These are phyloP conservation scores for Albizia julibrissin DNA, from an alignment of 306 rosid genomes.

Conservation along the genomic window DNA sequence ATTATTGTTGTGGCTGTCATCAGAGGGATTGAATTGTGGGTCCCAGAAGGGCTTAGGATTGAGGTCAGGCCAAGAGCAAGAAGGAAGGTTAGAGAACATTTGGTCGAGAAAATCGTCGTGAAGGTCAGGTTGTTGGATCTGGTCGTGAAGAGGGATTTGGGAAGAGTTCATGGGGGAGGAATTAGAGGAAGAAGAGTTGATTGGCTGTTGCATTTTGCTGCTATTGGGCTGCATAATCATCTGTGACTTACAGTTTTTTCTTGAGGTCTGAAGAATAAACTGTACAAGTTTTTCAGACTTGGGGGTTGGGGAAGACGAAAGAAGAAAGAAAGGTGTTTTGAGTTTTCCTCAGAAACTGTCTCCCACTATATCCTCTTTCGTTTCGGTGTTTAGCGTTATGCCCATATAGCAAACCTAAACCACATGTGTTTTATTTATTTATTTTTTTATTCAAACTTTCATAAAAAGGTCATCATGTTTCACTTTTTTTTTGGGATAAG, in stretches of 20 bases:
- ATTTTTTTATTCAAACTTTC: too few species aligned
- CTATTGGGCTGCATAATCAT: slow-evolving; percentile 60
- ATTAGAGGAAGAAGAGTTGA: slow-evolving; percentile 45
- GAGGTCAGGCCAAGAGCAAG: slow-evolving; percentile 68
- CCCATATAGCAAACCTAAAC: not conserved
- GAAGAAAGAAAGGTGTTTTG: not conserved
- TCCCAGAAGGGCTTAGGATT: slow-evolving; percentile 56
- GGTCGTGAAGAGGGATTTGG: slow-evolving; percentile 54
- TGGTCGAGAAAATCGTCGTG: slow-evolving; percentile 92
- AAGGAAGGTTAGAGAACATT: slow-evolving; percentile 72
- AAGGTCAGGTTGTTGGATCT: slow-evolving; percentile 38
- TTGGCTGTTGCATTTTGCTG: slow-evolving; percentile 69
- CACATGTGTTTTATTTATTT: not conserved
- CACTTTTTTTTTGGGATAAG: not conserved
- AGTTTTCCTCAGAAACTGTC: not conserved
- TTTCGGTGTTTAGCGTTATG: not conserved
- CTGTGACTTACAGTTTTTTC: not conserved
- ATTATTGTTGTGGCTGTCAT: slow-evolving; percentile 27
- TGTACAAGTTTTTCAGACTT: not conserved
- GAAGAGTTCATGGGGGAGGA: slow-evolving; percentile 46
- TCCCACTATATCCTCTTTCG: not conserved
- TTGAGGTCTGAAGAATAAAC: not conserved
- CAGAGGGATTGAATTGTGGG: slow-evolving; percentile 20
- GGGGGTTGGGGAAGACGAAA: not conserved
- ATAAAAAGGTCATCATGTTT: not conserved